Base-by-base conservation (phyloP, 2,329 filamentous ascomycete species). In the Lecanosticta acicola region DNA sequence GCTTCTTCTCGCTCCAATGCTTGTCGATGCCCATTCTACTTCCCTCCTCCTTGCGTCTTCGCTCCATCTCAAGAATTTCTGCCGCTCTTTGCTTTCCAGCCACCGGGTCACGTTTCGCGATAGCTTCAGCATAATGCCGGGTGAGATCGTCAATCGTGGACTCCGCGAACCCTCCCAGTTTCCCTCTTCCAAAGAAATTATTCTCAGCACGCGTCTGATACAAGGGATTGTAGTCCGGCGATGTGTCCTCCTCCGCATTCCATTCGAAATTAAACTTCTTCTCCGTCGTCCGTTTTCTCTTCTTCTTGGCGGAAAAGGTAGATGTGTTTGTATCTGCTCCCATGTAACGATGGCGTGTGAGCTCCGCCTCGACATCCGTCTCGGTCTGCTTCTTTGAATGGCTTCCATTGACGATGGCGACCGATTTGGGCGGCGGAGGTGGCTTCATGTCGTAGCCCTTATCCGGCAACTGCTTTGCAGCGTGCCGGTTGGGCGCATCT, bases 261-360 rank as follows among this genome's bases (percentile, higher is more conserved):
- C 93, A 98, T 59, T 94, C 93, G 60, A 98, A 98, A 61, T 96
- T 98, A 73, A 98, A 98, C 66, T 98, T 97, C 69, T 90, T 88
- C 62, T 95, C 91, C 1, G 87, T 93, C 1, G 89, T 94, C 51
- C 91, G 79, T 71, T 87, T 85, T 46, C 91, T 80, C 74, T 97
- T 97, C 77, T 97, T 98, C 72, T 93, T 87, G 1, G 90, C 90
- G 0, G 89, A 94, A 63, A 97, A 96, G 32, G 79, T 94, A 3
- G 85, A 90, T 53, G 84, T 80, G 55, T 93, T 94, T 42, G 86
- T 81, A 54, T 95, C 87, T 1, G 87, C 85, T 2, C 93, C 93
- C 78, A 97, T 90, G 63, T 98, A 98, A 51, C 88, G 77, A 57
- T 87, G 81, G 49, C 86, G 78, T 50, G 87, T 80, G 48, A 93